Base-by-base conservation (phyloP, 179 eudicot genomes). In the Beta macrorhiza region DNA sequence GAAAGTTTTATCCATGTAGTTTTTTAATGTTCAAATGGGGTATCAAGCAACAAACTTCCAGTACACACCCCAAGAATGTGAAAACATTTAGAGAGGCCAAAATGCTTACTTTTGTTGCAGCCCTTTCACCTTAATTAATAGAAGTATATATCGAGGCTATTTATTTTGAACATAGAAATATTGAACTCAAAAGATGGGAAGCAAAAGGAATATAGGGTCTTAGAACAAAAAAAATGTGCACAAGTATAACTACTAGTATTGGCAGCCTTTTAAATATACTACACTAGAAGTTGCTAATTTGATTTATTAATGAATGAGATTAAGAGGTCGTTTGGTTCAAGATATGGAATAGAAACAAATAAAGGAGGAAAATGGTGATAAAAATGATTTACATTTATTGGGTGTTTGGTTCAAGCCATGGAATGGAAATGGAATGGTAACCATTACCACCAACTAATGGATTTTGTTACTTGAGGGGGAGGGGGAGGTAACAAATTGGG, bases 41-140 rank as follows among this genome's bases (percentile, higher is more conserved):
- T 20, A 62, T 12, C 65, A 25, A 25, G 25, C 25, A 37, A 19
- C 51, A 57, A 53, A 25, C 29, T 20, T 29, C 29, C 53, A 20
- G 7, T 67, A 4, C 11, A 73, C 6, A 67, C 45, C 63, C 47
- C 25, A 49, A 49, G 80, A 67, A 16, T 67, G 55, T 67, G 55
- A 67, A 45, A 44, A 70, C 53, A 42, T 42, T 12, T 59, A 19
- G 68, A 20, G 80, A 78, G 51, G 65, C 51, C 65, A 67, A 53
- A 57, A 55, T 45, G 45, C 59, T 49, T 20, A 65, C 15, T 51
- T 10, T 67, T 78, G 29, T 62, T 64, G 44, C 65, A 61, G 65
- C 9, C 16, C 0, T 9, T 11, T 64, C 44, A 15, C 68, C 14
- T 64, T 22, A 64, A 64, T 37, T 37, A 29, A 29, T 15, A 25